Conservation (phyloP, 768 basidiomycete species). For the Cantharellus anzutake region DNA sequence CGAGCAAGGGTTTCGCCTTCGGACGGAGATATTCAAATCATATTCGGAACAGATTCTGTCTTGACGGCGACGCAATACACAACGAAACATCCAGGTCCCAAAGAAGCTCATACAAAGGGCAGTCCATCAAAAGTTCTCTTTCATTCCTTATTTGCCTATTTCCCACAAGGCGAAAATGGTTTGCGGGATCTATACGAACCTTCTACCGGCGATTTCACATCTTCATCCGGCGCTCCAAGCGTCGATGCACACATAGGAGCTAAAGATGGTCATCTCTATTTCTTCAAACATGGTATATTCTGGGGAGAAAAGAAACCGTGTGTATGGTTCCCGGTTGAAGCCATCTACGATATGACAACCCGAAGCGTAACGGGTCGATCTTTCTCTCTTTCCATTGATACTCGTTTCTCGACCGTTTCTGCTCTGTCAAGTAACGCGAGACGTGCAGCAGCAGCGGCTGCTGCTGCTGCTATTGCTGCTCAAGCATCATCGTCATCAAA, state of each 20-base stretch:
- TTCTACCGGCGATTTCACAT: conserved; percentile 22
- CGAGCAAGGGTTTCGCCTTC: conserved; percentile 22
- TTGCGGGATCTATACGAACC: conserved; percentile 26
- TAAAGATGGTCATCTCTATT: conserved; percentile 54
- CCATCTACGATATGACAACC: conserved; percentile 33
- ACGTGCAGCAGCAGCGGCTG: neutral
- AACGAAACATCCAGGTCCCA: conserved; percentile 19
- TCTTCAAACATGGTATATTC: conserved; percentile 43
- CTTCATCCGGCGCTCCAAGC: conserved; percentile 31
- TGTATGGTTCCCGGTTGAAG: conserved; percentile 50
- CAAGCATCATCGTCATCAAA: neutral
- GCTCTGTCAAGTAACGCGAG: neutral
- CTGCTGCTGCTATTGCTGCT: conserved; percentile 17
- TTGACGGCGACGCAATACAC: conserved; percentile 25
- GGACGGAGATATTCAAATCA: conserved; percentile 26
- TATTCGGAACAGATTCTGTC: conserved; percentile 51
- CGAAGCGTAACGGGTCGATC: conserved; percentile 47
- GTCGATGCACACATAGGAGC: conserved; percentile 54
- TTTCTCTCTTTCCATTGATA: conserved; percentile 35
- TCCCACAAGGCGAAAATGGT: conserved; percentile 16
- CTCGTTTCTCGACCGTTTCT: conserved; percentile 5
- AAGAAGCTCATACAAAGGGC: conserved; percentile 25
- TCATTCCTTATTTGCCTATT: conserved; percentile 34
- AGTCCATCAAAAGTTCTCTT: conserved; percentile 31
- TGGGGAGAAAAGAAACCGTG: conserved; percentile 63